A percentile compares a stretch with the other conserved stretches of the same genome.
These are phyloP conservation scores for Chlorella ohadii DNA, from an alignment of 139 green algal genomes.

Conservation along the genomic window DNA sequence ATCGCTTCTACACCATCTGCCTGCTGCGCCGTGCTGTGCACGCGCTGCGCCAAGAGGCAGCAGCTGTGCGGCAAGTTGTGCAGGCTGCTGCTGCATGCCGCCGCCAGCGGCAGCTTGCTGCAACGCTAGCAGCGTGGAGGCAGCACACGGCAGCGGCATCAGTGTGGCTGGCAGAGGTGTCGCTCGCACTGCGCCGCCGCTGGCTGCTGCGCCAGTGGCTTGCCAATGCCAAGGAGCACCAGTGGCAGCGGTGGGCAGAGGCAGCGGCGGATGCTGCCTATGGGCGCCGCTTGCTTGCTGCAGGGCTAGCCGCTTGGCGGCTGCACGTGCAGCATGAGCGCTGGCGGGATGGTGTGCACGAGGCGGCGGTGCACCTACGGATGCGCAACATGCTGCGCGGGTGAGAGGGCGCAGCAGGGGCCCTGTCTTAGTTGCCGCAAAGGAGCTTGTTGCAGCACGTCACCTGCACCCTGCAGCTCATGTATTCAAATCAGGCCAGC, in stretches of 20 bases:
- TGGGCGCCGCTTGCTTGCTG: neutral
- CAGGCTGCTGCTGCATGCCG: neutral
- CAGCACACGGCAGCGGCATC: neutral
- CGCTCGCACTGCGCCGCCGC: neutral
- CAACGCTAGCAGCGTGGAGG: neutral
- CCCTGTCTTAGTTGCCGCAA: too few species aligned
- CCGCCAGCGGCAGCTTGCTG: neutral
- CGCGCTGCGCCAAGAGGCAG: neutral
- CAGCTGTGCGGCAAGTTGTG: neutral
- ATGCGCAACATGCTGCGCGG: slow-evolving; percentile 20
- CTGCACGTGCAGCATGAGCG: slow-evolving; percentile 6
- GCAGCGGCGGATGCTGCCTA: neutral
- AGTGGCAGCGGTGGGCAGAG: slow-evolving; percentile 11
- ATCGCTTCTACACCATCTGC: neutral
- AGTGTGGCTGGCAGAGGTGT: neutral
- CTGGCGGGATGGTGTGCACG: slow-evolving; percentile 30
- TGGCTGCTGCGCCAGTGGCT: slow-evolving; percentile 22
- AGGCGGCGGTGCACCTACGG: neutral
- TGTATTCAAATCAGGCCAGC: too few species aligned
- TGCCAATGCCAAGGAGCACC: neutral
- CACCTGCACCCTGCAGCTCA: too few species aligned
- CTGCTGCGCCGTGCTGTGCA: slow-evolving; percentile 15
- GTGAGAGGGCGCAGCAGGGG: neutral
- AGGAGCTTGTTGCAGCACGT: too few species aligned
- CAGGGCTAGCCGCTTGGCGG: neutral